A percentile compares a stretch with the other conserved stretches of the same genome.
Conservation (phyloP, 352 stramenopile genomes). For the Phytophthora brassicae region DNA sequence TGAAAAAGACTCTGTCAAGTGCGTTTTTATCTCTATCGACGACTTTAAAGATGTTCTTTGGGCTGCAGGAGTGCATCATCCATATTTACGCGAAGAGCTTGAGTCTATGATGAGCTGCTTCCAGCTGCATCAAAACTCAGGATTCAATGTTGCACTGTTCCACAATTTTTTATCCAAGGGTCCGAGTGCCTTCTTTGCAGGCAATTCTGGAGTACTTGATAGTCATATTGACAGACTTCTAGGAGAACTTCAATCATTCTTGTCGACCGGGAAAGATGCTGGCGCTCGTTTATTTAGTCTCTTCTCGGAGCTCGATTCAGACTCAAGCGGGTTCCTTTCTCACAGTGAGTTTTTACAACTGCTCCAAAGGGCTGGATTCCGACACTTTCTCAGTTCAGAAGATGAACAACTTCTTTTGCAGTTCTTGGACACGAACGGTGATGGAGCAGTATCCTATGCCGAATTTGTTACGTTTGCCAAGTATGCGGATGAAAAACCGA, state of each 20-base stretch:
- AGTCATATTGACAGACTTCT: conserved; percentile 59
- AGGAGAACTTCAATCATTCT: conserved; percentile 54
- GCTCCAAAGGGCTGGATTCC: conserved; percentile 59
- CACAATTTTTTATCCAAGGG: conserved; percentile 54
- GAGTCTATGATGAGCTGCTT: conserved; percentile 64
- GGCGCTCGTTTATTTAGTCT: conserved; percentile 43
- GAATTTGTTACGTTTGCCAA: conserved; percentile 74
- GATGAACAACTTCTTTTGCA: conserved; percentile 65
- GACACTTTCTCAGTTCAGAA: conserved; percentile 61
- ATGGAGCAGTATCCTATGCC: conserved; percentile 58
- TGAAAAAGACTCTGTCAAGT: conserved; percentile 36
- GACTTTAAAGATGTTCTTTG: conserved; percentile 80
- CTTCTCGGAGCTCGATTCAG: conserved; percentile 59
- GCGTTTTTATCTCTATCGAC: conserved; percentile 46
- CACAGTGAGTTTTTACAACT: conserved; percentile 69
- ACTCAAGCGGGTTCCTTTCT: conserved; percentile 58
- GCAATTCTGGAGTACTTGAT: conserved; percentile 44
- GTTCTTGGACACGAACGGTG: conserved; percentile 68
- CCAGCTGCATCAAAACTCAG: conserved; percentile 34
- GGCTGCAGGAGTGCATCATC: conserved; percentile 56
- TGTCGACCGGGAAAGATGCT: conserved; percentile 60
- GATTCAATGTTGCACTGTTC: conserved; percentile 60
- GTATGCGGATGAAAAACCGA: conserved; percentile 43
- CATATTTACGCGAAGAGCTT: conserved; percentile 71
- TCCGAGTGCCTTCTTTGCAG: conserved; percentile 48